Conservation (phyloP, 1,139 yeast species). For the Cylindricascospora bacillispora region DNA sequence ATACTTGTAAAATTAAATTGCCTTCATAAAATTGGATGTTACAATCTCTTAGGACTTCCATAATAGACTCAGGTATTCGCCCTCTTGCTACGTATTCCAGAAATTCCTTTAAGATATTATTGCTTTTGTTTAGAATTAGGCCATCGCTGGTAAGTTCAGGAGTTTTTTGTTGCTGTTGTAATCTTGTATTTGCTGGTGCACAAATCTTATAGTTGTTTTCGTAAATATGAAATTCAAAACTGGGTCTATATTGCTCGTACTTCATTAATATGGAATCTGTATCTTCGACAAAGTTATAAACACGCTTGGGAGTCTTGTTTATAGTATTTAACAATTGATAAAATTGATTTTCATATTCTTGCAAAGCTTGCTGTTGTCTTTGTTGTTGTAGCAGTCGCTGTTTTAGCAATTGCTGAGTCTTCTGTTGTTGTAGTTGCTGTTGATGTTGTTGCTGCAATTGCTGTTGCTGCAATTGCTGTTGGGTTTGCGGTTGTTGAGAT, state of each 20-base stretch:
- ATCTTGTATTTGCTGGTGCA: slow-evolving; percentile 26
- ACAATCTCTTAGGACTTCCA: slow-evolving; percentile 80
- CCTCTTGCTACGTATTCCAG: slow-evolving; percentile 68
- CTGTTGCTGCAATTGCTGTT: slow-evolving; percentile 14
- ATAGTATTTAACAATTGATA: slow-evolving; percentile 22
- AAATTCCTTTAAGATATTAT: slow-evolving; percentile 70
- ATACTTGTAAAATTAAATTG: slow-evolving; percentile 68
- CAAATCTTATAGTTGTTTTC: slow-evolving; percentile 64
- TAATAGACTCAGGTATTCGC: slow-evolving; percentile 77
- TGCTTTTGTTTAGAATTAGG: slow-evolving; percentile 66
- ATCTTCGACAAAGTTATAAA: slow-evolving; percentile 56
- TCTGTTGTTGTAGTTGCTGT: slow-evolving; percentile 28
- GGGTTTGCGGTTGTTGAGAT: slow-evolving; percentile 7
- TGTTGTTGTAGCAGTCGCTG: slow-evolving; percentile 28
- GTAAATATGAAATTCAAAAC: slow-evolving; percentile 78
- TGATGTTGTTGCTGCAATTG: slow-evolving; percentile 28
- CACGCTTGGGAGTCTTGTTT: slow-evolving; percentile 30
- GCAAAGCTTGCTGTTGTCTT: slow-evolving; percentile 30
- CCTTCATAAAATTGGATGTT: slow-evolving; percentile 80
- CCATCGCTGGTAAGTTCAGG: slow-evolving; percentile 37
- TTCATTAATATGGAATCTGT: slow-evolving; percentile 65
- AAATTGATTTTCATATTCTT: slow-evolving; percentile 34
- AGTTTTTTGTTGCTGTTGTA: slow-evolving; percentile 28
- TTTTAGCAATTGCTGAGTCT: slow-evolving; percentile 10
- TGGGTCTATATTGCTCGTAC: slow-evolving; percentile 67